Evolutionary conservation across 495 filamentous ascomycete genomes (phyloP), one percentile per base, ranked within the genome.

Genomic region (Aspergillus funiculosus): DNA sequence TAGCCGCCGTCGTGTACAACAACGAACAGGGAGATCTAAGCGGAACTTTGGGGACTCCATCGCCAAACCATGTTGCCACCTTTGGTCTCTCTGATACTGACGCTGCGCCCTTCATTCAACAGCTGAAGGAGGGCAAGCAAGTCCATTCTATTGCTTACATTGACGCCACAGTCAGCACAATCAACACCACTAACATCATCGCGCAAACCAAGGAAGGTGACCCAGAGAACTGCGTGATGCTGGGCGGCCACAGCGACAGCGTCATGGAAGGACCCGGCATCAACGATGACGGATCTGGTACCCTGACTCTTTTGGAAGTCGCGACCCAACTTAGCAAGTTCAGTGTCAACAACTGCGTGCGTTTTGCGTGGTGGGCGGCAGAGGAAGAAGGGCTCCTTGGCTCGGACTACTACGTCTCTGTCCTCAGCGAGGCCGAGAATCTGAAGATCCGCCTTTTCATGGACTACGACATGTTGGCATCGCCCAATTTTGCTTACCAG

Each of bases 381-480:
- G 82, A 85, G 64, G 75, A 81, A 53, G 68, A 69, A 27, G 81
- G 79, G 32, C 72, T 83, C 18, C 61, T 85, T 6, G 83, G 83
- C 22, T 75, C 77, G 5, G 65, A 70, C 19, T 65, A 73, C 56
- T 86, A 82, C 56, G 70, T 85, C 32, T 63, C 70, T 24, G 54
- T 58, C 18, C 67, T 74, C 39, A 55, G 67, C n/a, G 39, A 64
- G 4, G 70, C 68, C 30, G 77, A 77, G 44, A 64, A 76, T 17
- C 59, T 61, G 32, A 77, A 79, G 59, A 74, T 86, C 45, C 65
- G 76, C 1, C 72, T 82, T 7, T 84, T 85, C 58, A 79, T 85
- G 59, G 83, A 87, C 64, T 84, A 83, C 52, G 83, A 87, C 63
- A 87, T 86, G 83, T 78, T 86, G 39, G 83, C 77, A 14, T 76